phyloP scores from a whole-genome alignment of 2,329 filamentous ascomycete genomes.

The Lasiodiplodia sp. region DNA sequence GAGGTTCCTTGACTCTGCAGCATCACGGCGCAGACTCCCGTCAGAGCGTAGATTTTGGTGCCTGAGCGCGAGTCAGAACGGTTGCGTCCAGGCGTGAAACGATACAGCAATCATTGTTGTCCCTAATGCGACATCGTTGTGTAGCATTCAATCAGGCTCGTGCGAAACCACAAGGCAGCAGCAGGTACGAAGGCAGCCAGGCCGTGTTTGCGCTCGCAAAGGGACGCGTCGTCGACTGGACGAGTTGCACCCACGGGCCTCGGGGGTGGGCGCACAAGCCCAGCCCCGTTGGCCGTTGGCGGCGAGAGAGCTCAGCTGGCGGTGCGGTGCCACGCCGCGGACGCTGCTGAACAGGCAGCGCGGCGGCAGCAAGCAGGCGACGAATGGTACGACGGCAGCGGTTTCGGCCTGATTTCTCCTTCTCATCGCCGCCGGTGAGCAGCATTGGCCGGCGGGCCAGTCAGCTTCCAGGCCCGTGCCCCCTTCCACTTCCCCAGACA shows the following conservation, averaged over 20 bases:
- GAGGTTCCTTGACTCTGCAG: slow-evolving; percentile 45
- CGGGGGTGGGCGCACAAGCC: background rate
- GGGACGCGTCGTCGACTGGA: background rate
- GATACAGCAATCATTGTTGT: slow-evolving; percentile 17
- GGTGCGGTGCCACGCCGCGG: slow-evolving; percentile 6
- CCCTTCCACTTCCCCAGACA: slow-evolving; percentile 14
- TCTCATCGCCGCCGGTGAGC: slow-evolving; percentile 19
- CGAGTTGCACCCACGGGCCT: slow-evolving; percentile 1
- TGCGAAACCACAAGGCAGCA: background rate
- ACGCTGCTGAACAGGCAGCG: background rate
- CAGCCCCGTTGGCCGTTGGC: slow-evolving; percentile 8
- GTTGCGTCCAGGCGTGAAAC: slow-evolving; percentile 21
- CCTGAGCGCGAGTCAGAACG: slow-evolving; percentile 13
- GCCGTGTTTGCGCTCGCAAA: background rate
- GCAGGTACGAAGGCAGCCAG: background rate
- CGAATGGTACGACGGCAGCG: background rate
- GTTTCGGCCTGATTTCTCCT: background rate
- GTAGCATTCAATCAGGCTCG: slow-evolving; percentile 6
- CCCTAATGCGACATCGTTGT: background rate
- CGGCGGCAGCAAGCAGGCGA: background rate
- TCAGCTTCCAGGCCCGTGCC: slow-evolving; percentile 4
- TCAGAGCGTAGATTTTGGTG: slow-evolving; percentile 14
- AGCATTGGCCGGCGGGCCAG: slow-evolving; percentile 12
- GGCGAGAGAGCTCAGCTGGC: slow-evolving; percentile 12
- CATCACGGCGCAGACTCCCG: slow-evolving; percentile 8